Evolutionary conservation across 495 filamentous ascomycete genomes (phyloP), one percentile per base, ranked within the genome.

Genomic region (Trichoderma gamsii): DNA sequence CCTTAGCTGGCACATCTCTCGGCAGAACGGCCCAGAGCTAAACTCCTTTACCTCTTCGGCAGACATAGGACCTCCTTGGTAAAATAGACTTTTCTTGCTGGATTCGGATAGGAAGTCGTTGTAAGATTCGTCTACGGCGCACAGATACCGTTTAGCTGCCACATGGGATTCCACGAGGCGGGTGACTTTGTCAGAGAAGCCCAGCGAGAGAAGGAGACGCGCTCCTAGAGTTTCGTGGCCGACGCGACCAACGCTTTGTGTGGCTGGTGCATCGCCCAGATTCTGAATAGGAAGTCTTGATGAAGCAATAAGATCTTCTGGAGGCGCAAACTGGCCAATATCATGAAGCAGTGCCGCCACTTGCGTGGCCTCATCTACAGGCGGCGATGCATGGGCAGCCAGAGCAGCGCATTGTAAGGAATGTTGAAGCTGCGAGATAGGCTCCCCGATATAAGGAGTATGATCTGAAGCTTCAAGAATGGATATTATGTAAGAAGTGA

Each of bases 341-440:
- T 82, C 80, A 67, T 82, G 81, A 8, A 82, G 69, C 25, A 83
- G 70, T 11, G 79, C 80, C 3, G 80, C 80, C 49, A 81, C 73
- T 1, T 80, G 71, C 3, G 78, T 74, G 18, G 79, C 79, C 63
- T 76, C 74, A 41, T 75, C 72, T 9, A 73, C 73, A 8, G 71
- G 72, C 74, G 70, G 41, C 27, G 64, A 66, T 9, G 44, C 9
- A 15, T 72, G 41, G 4, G 68, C 27, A 43, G 52, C 69, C 23
- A 73, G 75, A 32, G 81, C 72, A 2, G 79, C 81, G 21, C 77
- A 77, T 70, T 83, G 81, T 7, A 83, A 71, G 61, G 72, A 79
- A 69, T 83, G 81, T 56, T 82, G 79, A 4, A 83, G 76, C 70
- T 83, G 81, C 51, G 74, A 77, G 68, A 83, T 79, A 1, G 76